Conservation (phyloP, 208 protist species). For the Trypanosoma cruzi region DNA sequence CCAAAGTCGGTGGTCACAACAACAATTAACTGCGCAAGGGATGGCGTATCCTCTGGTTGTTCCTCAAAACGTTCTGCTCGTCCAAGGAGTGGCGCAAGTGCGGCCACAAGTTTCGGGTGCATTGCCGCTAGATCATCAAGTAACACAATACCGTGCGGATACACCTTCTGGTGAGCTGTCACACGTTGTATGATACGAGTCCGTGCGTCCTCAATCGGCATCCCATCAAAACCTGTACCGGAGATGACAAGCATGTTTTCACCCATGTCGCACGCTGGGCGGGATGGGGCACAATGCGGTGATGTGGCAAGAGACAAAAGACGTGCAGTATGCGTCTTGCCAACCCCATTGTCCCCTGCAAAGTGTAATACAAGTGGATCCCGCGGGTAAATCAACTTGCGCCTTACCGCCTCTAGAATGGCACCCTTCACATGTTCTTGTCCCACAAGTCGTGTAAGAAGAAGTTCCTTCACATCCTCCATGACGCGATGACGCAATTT, state of each 20-base stretch:
- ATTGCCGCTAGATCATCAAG: slow-evolving; percentile 77
- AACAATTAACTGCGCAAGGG: slow-evolving; percentile 61
- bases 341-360: slow-evolving; percentile 83
- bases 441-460: slow-evolving; percentile 46
- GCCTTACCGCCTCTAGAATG: slow-evolving; percentile 48
- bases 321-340: slow-evolving; percentile 72
- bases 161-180: slow-evolving; percentile 40
- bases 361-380: slow-evolving; percentile 80
- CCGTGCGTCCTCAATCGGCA: slow-evolving; percentile 24
- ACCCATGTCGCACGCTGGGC: slow-evolving; percentile 49
- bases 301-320: slow-evolving; percentile 72
- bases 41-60: slow-evolving; percentile 43
- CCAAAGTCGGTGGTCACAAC: slow-evolving; percentile 87
- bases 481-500: slow-evolving; percentile 41
- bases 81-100: slow-evolving; percentile 74
- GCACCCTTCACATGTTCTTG: slow-evolving; percentile 54
- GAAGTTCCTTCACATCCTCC: slow-evolving; percentile 44
- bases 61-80: slow-evolving; percentile 62
- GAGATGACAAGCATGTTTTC: slow-evolving; percentile 71
- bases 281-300: slow-evolving; percentile 26
- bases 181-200: slow-evolving; percentile 49
- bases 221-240: slow-evolving; percentile 56
- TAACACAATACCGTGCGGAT: slow-evolving; percentile 80
- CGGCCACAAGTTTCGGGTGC: slow-evolving; percentile 47
- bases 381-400: slow-evolving; percentile 56